Conservation (phyloP, 169 alveolate genomes). For the Eimeria brunetti region DNA sequence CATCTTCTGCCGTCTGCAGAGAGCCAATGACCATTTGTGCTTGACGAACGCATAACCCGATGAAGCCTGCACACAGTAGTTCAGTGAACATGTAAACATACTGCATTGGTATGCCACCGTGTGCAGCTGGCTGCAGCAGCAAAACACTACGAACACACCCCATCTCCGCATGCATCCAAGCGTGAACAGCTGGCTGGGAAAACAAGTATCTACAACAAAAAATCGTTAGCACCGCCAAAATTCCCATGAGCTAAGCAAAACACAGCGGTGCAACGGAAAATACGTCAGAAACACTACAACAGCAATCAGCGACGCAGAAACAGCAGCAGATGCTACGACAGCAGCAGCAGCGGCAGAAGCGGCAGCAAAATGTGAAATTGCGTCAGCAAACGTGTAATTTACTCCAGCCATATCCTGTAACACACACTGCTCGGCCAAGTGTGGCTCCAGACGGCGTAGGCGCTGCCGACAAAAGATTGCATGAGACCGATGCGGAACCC, state of each 20-base stretch:
- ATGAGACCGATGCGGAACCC: slow-evolving; percentile 56
- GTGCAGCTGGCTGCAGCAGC: not conserved
- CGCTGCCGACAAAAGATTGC: slow-evolving; percentile 68
- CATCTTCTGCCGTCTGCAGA: slow-evolving; percentile 34
- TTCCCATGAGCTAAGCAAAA: not conserved
- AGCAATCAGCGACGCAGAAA: not conserved
- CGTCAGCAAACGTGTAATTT: not conserved
- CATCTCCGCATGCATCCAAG: not conserved
- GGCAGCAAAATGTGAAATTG: not conserved
- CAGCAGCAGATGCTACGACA: not conserved
- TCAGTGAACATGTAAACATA: not conserved
- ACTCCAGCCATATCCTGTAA: slow-evolving; percentile 42
- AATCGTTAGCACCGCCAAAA: not conserved
- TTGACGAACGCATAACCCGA: not conserved
- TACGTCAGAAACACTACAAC: not conserved
- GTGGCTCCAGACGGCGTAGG: slow-evolving; percentile 20
- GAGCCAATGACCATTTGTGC: slow-evolving; percentile 6
- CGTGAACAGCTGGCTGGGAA: not conserved
- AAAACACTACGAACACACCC: not conserved
- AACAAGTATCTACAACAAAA: not conserved
- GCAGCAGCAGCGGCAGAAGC: not conserved
- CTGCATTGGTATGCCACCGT: not conserved
- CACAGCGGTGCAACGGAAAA: not conserved
- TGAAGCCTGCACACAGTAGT: not conserved
- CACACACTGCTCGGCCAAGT: slow-evolving; percentile 50